Conservation (phyloP, 352 stramenopile species). For the Phytophthora ramorum region DNA sequence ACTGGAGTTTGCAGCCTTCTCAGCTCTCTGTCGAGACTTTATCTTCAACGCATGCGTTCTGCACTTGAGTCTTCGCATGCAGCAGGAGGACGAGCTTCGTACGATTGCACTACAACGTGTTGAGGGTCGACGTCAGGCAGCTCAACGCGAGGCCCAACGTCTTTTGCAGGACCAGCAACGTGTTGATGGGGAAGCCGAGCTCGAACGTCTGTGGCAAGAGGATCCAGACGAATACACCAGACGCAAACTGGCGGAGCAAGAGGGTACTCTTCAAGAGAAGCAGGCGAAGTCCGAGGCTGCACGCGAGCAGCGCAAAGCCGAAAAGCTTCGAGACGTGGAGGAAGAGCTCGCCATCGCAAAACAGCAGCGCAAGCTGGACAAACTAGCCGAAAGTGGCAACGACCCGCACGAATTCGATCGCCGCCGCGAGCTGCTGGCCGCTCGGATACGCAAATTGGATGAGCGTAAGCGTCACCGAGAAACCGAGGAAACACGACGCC, state of each 20-base stretch:
- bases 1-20: conserved; percentile 72
- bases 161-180: conserved; percentile 25
- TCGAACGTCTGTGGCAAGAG: conserved; percentile 42
- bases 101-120: conserved; percentile 18
- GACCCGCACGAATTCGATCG: conserved; percentile 57
- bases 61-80: conserved; percentile 52
- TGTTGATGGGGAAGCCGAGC: conserved; percentile 35
- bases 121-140: conserved; percentile 18
- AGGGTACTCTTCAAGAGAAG: conserved; percentile 40
- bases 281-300: conserved; percentile 45
- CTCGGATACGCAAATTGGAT: conserved; percentile 49
- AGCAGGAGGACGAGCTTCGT: conserved; percentile 49
- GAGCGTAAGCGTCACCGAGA: conserved; percentile 58
- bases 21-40: conserved; percentile 61
- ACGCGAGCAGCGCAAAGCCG: conserved; percentile 52
- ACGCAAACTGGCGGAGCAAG: conserved; percentile 43
- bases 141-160: conserved; percentile 29
- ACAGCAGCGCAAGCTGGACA: conserved; percentile 67
- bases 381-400: conserved; percentile 44
- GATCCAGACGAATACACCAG: conserved; percentile 57
- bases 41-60: conserved; percentile 64
- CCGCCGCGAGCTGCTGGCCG: conserved; percentile 53
- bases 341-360: conserved; percentile 70
- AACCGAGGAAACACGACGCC: conserved; percentile 40
- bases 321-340: conserved; percentile 59